Evolutionary conservation across 345 rosid genomes (phyloP), one percentile per base, ranked within the genome.

Genomic region (Syzygium oleosum): DNA sequence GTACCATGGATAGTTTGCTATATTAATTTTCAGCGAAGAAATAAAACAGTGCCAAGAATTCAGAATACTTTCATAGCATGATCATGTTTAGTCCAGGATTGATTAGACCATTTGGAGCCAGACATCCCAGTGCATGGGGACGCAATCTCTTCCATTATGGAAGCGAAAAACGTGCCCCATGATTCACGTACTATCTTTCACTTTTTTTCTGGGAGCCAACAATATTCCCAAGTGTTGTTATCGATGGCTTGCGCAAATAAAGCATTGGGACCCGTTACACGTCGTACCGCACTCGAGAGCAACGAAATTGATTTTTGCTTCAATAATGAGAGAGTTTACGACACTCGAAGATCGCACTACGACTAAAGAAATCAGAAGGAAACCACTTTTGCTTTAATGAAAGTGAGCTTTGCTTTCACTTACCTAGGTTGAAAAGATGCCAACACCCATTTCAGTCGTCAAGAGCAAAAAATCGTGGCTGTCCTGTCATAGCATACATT

Each of bases 341-440:
- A 22, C n/a, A 23, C 5, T 23, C 61, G 13, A 56, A 23, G 5
- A 1, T 0, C 27, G 0, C 0, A 23, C 13, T 11, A 10, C n/a
- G n/a, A 56, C 23, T 56, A 56, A 23, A 56, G 61, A 56, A 23
- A 56, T 22, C 23, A 23, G 12, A 23, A 56, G 23, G 61, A 25
- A 56, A 56, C 23, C n/a, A 4, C 61, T 22, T 56, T 56, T 2
- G 12, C 61, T 56, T 56, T 22, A 23, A 56, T 23, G 11, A 22
- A 56, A 56, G 61, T 22, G 25, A 55, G 13, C 5, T 23, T 56
- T 56, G 27, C 27, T 22, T 56, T 56, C 27, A 9, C 13, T 56
- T 56, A 9, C 21, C 61, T 56, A 54, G 12, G 21, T 56, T 56
- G 3, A 23, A 56, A 56, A 56, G 61, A 56, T 56, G 61, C 61